phyloP scores from a whole-genome alignment of 805 yeast genomes.

The Candida cerambycidarum region DNA sequence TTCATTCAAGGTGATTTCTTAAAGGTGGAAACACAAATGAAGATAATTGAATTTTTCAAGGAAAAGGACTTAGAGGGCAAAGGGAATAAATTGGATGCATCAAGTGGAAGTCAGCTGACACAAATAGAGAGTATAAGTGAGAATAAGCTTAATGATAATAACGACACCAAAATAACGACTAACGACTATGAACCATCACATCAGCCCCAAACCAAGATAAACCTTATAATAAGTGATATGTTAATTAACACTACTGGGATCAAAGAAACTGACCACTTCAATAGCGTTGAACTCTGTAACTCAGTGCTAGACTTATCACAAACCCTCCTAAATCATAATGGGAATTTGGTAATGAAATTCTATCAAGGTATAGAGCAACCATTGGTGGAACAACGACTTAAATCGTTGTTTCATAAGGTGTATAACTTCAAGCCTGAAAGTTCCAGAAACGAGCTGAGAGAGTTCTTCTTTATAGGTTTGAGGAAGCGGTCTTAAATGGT shows the following conservation, averaged over 20 bases:
- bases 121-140: no score
- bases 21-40: slow-evolving; percentile 50
- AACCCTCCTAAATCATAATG: slow-evolving; percentile 67
- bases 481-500: slow-evolving; percentile 32
- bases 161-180: no score
- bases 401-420: slow-evolving; percentile 60
- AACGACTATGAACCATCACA: no score
- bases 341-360: slow-evolving; percentile 78
- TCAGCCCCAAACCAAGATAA: no score
- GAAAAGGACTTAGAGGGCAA: no score
- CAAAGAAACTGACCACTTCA: slow-evolving; percentile 74
- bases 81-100: no score
- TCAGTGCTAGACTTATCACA: slow-evolving; percentile 81
- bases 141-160: no score
- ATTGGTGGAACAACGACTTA: slow-evolving; percentile 58
- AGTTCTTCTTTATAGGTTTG: slow-evolving; percentile 76
- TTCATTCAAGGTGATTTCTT: slow-evolving; percentile 44
- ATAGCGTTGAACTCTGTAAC: slow-evolving; percentile 88
- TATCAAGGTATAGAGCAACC: slow-evolving; percentile 81
- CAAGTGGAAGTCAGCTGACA: no score
- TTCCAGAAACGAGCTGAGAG: slow-evolving; percentile 75
- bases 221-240: slow-evolving; percentile 72
- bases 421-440: slow-evolving; percentile 77
- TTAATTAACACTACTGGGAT: slow-evolving; percentile 90
- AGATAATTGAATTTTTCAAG: slow-evolving; percentile 51